These are phyloP conservation scores for Fraxinus xanthoxyloides DNA, from an alignment of 305 asterid genomes.

Conservation along the genomic window DNA sequence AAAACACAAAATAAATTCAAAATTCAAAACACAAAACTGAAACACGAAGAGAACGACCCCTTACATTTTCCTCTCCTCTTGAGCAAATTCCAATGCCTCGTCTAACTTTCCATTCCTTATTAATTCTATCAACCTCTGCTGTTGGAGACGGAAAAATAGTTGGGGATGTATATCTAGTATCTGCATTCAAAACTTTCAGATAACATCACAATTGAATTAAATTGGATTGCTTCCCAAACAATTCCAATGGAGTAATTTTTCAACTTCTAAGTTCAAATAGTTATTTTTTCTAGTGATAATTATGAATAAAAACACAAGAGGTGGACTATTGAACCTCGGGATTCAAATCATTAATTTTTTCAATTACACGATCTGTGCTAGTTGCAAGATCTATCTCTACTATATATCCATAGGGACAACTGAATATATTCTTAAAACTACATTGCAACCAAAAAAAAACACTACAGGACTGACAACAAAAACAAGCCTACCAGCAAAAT, in stretches of 20 bases:
- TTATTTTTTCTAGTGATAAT: not conserved
- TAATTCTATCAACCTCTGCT: slow-evolving; percentile 83
- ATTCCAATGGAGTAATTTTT: not conserved
- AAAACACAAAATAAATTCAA: too few relatives aligned
- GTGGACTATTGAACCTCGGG: slow-evolving; percentile 58
- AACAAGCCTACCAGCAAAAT: not conserved
- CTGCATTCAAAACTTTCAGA: slow-evolving; percentile 35
- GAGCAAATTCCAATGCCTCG: slow-evolving; percentile 94
- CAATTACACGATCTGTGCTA: slow-evolving; percentile 66
- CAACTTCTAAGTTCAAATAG: not conserved
- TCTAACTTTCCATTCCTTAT: slow-evolving; percentile 75
- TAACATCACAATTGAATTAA: not conserved
- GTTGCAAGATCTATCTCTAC: slow-evolving; percentile 87
- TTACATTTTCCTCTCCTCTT: slow-evolving; percentile 85
- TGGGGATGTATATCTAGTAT: slow-evolving; percentile 91
- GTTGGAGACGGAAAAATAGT: slow-evolving; percentile 85
- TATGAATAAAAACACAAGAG: not conserved
- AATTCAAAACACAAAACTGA: too few relatives aligned
- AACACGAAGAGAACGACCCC: too few relatives aligned
- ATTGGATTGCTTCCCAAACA: not conserved
- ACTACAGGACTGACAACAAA: not conserved
- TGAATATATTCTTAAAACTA: slow-evolving; percentile 8
- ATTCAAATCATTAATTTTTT: slow-evolving; percentile 77
- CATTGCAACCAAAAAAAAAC: not conserved
- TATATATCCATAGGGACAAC: slow-evolving; percentile 53